Conservation (phyloP, 768 basidiomycete species). For the Epithele typhae region DNA sequence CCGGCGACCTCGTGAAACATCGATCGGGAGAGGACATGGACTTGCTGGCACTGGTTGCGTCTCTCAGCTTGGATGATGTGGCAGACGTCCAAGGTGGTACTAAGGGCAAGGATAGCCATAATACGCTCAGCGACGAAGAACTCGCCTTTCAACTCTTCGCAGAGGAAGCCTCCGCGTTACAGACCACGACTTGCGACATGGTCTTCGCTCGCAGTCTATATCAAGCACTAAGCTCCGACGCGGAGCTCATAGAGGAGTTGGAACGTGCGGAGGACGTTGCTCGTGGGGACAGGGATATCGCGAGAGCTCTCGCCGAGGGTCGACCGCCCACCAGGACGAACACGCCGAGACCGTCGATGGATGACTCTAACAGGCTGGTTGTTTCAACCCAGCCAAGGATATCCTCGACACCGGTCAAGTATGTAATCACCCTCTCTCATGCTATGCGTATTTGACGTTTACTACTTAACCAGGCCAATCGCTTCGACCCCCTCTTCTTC, state of each 20-base stretch:
- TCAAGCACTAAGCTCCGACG: constrained; percentile 18
- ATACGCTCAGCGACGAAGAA: constrained; percentile 21
- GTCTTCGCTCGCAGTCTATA: constrained; percentile 23
- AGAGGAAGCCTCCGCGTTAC: constrained; percentile 21
- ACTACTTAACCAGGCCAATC: too few species aligned
- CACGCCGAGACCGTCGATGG: not conserved
- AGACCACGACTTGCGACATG: constrained; percentile 14
- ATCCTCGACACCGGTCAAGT: not conserved
- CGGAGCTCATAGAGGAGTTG: constrained; percentile 14
- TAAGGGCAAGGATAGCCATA: constrained; percentile 15
- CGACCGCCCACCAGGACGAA: not conserved
- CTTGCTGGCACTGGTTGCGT: constrained; percentile 10
- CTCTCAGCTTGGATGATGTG: not conserved
- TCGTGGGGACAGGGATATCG: constrained; percentile 16
- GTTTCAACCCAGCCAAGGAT: not conserved
- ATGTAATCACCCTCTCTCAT: too few species aligned
- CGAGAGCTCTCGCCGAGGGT: constrained; percentile 14
- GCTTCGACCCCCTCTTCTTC: not conserved
- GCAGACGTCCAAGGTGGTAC: constrained; percentile 2
- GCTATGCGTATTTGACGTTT: too few species aligned
- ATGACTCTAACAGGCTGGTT: not conserved
- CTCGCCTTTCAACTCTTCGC: constrained; percentile 25
- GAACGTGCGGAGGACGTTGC: constrained; percentile 12
- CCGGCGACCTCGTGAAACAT: too few species aligned
- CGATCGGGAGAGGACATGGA: not conserved